Evolutionary conservation across 1,284 basidiomycete species (phyloP).

Genomic region (Meira miltonrushii): DNA sequence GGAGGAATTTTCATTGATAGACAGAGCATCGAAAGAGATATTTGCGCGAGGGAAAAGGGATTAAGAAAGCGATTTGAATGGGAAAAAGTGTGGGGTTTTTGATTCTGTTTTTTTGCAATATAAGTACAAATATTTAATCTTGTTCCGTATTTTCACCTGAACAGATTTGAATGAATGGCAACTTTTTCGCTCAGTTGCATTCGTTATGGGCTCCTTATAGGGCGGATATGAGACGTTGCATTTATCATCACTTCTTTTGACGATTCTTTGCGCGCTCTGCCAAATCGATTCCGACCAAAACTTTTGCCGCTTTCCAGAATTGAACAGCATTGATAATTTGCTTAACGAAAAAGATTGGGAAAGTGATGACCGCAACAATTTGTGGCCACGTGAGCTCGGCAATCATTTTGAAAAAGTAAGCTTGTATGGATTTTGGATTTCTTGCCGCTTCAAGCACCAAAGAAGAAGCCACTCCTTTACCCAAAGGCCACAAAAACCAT

Average conservation of each 20-base stretch:
- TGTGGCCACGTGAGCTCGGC: constrained; percentile 71
- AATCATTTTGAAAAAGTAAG: constrained; percentile 43
- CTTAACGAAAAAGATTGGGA: constrained; percentile 74
- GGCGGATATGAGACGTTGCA: neutral
- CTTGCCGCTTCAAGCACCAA: constrained; percentile 5
- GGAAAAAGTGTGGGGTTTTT: neutral
- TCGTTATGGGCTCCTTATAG: neutral
- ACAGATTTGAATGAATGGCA: neutral
- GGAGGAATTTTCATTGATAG: too few species aligned
- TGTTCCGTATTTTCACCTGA: neutral
- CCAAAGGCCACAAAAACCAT: constrained; percentile 14
- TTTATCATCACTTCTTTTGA: constrained; percentile 3
- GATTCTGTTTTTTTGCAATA: neutral
- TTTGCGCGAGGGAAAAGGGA: too few species aligned
- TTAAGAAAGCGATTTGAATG: too few species aligned
- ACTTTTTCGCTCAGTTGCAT: neutral
- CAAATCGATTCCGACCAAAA: constrained; percentile 54
- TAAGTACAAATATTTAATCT: neutral
- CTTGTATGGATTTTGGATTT: neutral
- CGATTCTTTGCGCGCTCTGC: constrained; percentile 7
- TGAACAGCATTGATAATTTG: constrained; percentile 94
- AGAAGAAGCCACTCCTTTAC: neutral
- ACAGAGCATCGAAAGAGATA: too few species aligned
- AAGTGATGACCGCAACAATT: constrained; percentile 64
- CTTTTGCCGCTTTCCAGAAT: constrained; percentile 97